These are phyloP conservation scores for Entrophospora sp. DNA, from an alignment of 192 early-diverging fungal genomes.

Conservation along the genomic window DNA sequence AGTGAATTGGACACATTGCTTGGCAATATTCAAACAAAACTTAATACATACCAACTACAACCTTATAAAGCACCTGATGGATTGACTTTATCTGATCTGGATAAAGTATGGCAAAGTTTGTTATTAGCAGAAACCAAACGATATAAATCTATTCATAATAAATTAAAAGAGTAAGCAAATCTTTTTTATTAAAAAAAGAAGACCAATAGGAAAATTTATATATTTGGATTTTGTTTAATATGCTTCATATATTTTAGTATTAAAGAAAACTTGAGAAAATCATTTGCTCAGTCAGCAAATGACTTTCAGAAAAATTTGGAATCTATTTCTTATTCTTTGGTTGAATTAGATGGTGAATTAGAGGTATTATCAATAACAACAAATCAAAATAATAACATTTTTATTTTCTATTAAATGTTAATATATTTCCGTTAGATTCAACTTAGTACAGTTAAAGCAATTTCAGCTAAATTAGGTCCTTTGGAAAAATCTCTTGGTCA, in stretches of 20 bases:
- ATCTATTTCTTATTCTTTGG: conserved; percentile 54
- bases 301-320: conserved; percentile 66
- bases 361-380: too few species aligned
- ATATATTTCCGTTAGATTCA: conserved; percentile 39
- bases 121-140: conserved; percentile 65
- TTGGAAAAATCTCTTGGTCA: conserved; percentile 43
- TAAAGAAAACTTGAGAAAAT: conserved; percentile 70
- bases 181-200: too few species aligned
- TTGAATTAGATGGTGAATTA: conserved; percentile 68
- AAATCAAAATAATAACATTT: too few species aligned
- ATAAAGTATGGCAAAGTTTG: conserved; percentile 66
- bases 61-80: conserved; percentile 78
- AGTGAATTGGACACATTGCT: conserved; percentile 84
- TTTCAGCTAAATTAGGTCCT: conserved; percentile 45
- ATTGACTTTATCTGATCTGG: conserved; percentile 43
- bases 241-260: conserved; percentile 50
- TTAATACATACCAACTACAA: conserved; percentile 86
- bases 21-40: conserved; percentile 94
- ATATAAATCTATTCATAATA: conserved; percentile 74
- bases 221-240: too few species aligned
- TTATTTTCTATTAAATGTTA: neutral
- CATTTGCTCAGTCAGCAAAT: conserved; percentile 81
- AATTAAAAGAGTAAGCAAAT: conserved; percentile 77
- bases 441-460: conserved; percentile 51
- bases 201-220: too few species aligned